Base-by-base conservation (phyloP, 2,329 filamentous ascomycete species). In the Neophaeococcomyces aloes region DNA sequence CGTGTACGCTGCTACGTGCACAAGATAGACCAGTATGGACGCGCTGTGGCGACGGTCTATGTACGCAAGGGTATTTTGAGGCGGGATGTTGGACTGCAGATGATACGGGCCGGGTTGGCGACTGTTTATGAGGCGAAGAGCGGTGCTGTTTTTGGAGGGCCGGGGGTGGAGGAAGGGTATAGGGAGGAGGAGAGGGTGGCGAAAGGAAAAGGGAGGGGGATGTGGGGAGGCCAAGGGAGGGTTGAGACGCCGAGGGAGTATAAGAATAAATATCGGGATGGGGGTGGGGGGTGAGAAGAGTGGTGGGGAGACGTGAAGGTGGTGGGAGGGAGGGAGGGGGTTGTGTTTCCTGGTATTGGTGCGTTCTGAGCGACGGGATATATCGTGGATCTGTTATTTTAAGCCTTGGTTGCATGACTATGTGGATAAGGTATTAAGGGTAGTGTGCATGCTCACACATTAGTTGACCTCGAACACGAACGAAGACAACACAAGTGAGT, bases 111-210 rank as follows among this genome's bases (percentile, higher is more conserved):
- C 17, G 91, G 91, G 0, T 66, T 93, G 50, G 91, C 89, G 31
- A 94, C 86, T 2, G 82, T 91, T 2, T 98, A 96, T 61, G 91
- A 96, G 65, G 89, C 86, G 21, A 96, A 94, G 64, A 75, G 72
- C 4, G 91, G 89, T 2, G 82, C 78, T 15, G 91, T 96, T 60
- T 98, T 91, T 69, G 91, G 91, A 18, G 39, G 39, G 6, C 78
- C 79, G 0, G 68, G 75, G 44, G 76, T 79, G 55, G 57, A 63
- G 52, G 66, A 72, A 52, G 65, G 60, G 48, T 74, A 73, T 53
- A 58, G 66, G 21, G 56, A 59, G 14, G 67, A 68, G 2, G 70
- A 74, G 48, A 61, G 57, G 55, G 59, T 68, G 60, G 84, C 85
- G 3, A 85, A 78, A 66, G 66, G 59, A 49, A 74, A 72, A 58